Evolutionary conservation across 805 yeast species (phyloP).

Genomic region (Kluyveromyces dobzhanskii): DNA sequence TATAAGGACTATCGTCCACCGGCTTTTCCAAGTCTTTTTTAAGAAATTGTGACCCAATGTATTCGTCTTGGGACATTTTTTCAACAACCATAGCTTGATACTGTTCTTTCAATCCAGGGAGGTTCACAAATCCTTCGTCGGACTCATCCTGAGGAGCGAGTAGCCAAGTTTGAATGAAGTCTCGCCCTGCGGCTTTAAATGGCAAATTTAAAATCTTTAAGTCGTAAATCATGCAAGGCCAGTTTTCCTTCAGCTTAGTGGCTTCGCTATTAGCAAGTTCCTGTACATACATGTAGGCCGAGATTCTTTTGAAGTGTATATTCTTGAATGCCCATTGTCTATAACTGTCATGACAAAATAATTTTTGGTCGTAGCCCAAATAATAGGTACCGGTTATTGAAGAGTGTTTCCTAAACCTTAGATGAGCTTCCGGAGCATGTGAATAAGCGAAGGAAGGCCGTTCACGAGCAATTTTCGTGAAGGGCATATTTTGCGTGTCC

Average conservation of each 20-base stretch:
- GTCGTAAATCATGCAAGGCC: slow-evolving; percentile 4
- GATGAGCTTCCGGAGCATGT: neutral
- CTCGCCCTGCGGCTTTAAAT: neutral
- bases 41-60: neutral
- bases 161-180: slow-evolving; percentile 1
- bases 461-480: neutral
- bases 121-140: neutral
- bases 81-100: neutral
- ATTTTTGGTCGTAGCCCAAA: neutral
- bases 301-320: neutral
- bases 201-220: slow-evolving; percentile 1
- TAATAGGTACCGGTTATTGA: neutral
- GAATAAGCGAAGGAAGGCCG: neutral
- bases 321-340: neutral
- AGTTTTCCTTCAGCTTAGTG: neutral
- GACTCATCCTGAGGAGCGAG: neutral
- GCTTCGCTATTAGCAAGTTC: neutral
- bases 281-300: slow-evolving; percentile 1
- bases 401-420: neutral
- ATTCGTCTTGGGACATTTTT: neutral
- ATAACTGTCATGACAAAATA: neutral
- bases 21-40: neutral
- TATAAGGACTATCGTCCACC: neutral
- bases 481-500: neutral
- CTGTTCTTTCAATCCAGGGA: slow-evolving; percentile 2